Base-by-base conservation (phyloP, 768 basidiomycete genomes). In the Lentinus brumalis region DNA sequence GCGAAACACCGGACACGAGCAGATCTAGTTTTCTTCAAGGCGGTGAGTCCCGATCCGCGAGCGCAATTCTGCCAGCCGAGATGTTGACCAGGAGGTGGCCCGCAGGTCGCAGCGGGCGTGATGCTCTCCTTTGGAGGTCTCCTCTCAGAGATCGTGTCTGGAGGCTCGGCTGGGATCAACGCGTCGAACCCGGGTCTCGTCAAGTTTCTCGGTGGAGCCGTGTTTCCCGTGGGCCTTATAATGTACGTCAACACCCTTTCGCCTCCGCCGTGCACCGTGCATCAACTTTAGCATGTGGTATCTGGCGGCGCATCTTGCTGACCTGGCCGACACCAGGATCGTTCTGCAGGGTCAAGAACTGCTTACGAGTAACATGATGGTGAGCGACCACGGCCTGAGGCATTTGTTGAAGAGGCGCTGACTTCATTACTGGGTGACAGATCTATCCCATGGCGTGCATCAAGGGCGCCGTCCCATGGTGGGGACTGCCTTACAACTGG, bases 121-220 rank as follows among this genome's bases (percentile, higher is more conserved):
- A 88, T 90, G 84, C 69, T 90, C n/a, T 88, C 88, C 7, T 90
- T 91, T 52, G 89, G 89, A 67, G 86, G 86, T 16, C 73, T 91
- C 15, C 71, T 91, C 31, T 83, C 83, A 21, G 75, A 87, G 62
- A 77, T 90, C 58, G 68, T 89, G 15, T 74, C 79, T 47, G 89
- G 86, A 39, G 89, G 89, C 6, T 80, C 88, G 0, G 69, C 75
- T 0, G 79, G 76, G 1, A 67, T 91, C 31, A 80, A 73, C 21
- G 51, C 73, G 38, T 75, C 74, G 58, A 87, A 89, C 60, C 89
- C 88, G 1, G 89, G 89, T 18, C 73, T 91, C 10, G 84, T 88
- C 47, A 89, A 86, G 68, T 63, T 88, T 32, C 71, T 91, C 3
- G 81, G 81, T 16, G 88, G 86, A 15, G 82, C 89, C 50, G 85